Evolutionary conservation across 805 yeast genomes (phyloP).

Genomic region (Lachancea lanzarotensis): DNA sequence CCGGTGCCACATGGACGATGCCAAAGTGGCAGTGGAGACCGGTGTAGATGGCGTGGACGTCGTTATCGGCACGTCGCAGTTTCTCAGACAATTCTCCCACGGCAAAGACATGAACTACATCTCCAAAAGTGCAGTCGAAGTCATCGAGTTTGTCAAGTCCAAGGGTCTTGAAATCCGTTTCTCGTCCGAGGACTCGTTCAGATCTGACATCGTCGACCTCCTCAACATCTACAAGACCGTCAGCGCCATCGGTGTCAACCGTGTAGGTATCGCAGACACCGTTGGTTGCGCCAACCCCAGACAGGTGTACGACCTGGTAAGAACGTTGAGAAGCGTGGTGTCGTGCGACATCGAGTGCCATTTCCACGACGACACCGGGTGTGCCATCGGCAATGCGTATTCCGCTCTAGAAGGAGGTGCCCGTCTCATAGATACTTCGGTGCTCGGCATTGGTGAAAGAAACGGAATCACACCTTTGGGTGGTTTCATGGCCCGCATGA

Average conservation of each 20-base stretch:
- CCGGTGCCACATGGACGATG: slow-evolving; percentile 99
- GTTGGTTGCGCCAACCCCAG: slow-evolving; percentile 99
- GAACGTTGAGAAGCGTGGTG: slow-evolving; percentile 88
- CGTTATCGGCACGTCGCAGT: slow-evolving; percentile 94
- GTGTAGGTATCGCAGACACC: slow-evolving; percentile 98
- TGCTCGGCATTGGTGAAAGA: slow-evolving; percentile 98
- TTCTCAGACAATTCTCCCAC: slow-evolving; percentile 88
- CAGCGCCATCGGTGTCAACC: slow-evolving; percentile 93
- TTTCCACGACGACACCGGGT: slow-evolving; percentile 98
- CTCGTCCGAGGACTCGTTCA: slow-evolving; percentile 94
- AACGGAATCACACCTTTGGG: slow-evolving; percentile 97
- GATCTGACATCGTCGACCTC: slow-evolving; percentile 92
- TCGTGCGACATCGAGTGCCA: slow-evolving; percentile 97
- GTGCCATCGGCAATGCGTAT: slow-evolving; percentile 98
- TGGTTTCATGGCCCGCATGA: slow-evolving; percentile 98
- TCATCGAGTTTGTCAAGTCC: slow-evolving; percentile 92
- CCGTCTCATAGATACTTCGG: slow-evolving; percentile 86
- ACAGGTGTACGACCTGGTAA: slow-evolving; percentile 93
- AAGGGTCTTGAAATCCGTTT: slow-evolving; percentile 96
- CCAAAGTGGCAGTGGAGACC: slow-evolving; percentile 91
- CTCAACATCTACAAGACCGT: slow-evolving; percentile 94
- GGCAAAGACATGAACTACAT: slow-evolving; percentile 98
- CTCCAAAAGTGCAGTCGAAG: slow-evolving; percentile 92
- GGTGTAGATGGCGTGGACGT: slow-evolving; percentile 99
- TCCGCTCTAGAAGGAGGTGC: slow-evolving; percentile 98